phyloP scores from a whole-genome alignment of 805 yeast species.

The Metschnikowia cerradonensis region DNA sequence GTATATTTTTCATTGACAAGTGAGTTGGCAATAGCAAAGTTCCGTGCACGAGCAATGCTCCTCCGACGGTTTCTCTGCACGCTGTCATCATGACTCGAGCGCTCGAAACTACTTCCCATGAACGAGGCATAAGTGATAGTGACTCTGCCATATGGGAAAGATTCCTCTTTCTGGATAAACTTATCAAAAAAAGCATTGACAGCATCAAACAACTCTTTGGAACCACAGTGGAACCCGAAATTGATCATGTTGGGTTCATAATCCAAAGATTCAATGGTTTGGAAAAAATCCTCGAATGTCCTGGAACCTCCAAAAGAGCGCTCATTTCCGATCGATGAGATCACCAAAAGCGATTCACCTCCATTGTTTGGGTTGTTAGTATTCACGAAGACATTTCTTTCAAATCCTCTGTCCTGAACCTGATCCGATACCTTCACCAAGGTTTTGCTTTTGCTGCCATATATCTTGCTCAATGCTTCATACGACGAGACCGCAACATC shows the following conservation, averaged over 20 bases:
- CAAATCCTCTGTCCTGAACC: conserved; percentile 1
- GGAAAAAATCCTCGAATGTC: conserved; percentile 29
- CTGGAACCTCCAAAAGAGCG: conserved; percentile 36
- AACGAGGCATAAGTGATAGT: conserved; percentile 14
- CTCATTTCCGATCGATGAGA: conserved; percentile 26
- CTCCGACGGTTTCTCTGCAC: conserved; percentile 35
- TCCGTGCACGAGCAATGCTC: conserved; percentile 34
- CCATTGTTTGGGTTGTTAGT: background rate
- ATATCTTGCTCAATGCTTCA: background rate
- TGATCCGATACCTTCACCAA: background rate
- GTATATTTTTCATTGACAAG: conserved; percentile 30
- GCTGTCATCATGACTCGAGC: conserved; percentile 8
- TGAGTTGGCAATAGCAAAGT: conserved; percentile 28
- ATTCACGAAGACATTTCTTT: conserved; percentile 1
- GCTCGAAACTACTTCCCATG: conserved; percentile 9
- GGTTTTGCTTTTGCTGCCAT: background rate
- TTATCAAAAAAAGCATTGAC: conserved; percentile 19
- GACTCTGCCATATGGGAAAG: conserved; percentile 9
- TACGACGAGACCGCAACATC: background rate
- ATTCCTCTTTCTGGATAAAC: background rate
- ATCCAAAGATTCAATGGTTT: conserved; percentile 25
- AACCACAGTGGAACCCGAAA: conserved; percentile 32
- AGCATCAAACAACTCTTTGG: conserved; percentile 21
- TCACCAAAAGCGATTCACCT: conserved; percentile 13
- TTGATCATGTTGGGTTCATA: conserved; percentile 18